phyloP scores from a whole-genome alignment of 805 yeast species.

The Ascoidea rubescens region DNA sequence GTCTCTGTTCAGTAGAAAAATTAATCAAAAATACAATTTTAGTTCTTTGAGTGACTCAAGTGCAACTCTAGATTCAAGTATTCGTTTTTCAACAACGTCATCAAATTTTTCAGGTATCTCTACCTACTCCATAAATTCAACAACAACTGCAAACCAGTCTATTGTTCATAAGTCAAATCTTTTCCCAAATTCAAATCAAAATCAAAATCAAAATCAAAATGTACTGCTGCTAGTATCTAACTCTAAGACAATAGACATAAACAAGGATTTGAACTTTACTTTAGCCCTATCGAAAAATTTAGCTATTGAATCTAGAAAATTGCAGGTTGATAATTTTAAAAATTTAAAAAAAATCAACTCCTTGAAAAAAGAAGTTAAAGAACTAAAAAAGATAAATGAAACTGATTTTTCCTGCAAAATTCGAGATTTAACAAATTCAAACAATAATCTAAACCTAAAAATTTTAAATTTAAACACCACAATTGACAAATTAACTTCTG shows the following conservation, averaged over 20 bases:
- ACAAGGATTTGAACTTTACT: constrained; percentile 56
- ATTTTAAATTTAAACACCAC: background rate
- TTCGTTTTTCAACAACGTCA: background rate
- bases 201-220: background rate
- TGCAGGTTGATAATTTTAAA: constrained; percentile 48
- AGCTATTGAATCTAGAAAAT: constrained; percentile 53
- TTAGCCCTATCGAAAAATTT: constrained; percentile 64
- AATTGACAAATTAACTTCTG: background rate
- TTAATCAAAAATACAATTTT: no score
- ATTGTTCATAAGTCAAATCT: background rate
- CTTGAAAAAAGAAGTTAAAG: constrained; percentile 23
- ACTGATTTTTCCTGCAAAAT: constrained; percentile 32
- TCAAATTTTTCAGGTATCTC: no score
- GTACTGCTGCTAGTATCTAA: background rate
- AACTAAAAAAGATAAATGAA: constrained; percentile 3
- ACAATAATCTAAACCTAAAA: no score
- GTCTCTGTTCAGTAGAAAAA: no score
- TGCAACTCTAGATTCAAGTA: background rate
- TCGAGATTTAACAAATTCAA: constrained; percentile 1
- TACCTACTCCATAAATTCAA: no score
- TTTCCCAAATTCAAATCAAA: background rate
- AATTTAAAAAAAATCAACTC: constrained; percentile 27
- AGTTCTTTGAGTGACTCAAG: background rate
- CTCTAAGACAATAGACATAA: constrained; percentile 12
- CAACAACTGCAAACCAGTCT: background rate